Conservation (phyloP, 305 asterid genomes). For the Fraxinus sp. region DNA sequence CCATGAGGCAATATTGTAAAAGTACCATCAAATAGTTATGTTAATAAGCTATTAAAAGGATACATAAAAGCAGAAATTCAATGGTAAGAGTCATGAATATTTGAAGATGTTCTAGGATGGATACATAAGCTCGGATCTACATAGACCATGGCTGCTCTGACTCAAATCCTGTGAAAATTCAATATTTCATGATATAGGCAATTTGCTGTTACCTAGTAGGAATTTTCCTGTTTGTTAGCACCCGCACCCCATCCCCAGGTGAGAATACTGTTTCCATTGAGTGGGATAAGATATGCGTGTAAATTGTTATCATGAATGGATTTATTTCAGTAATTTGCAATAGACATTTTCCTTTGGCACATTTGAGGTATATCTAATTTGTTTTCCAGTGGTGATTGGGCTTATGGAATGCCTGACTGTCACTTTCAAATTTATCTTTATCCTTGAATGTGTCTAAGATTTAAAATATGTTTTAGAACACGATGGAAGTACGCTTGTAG, state of each 20-base stretch:
- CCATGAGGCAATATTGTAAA: neutral
- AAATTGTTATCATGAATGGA: conserved; percentile 5
- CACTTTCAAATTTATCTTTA: neutral
- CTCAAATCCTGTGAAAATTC: neutral
- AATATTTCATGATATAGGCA: neutral
- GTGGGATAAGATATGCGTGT: neutral
- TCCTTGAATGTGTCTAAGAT: conserved; percentile 10
- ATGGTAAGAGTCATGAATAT: neutral
- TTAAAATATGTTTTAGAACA: conserved; percentile 35
- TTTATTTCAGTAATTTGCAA: conserved; percentile 6
- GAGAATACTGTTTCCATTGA: neutral
- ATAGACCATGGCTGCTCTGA: neutral
- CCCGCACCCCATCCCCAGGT: neutral
- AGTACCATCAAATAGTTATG: neutral
- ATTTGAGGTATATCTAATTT: conserved; percentile 6
- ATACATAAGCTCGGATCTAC: neutral
- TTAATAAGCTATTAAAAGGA: neutral
- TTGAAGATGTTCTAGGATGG: neutral
- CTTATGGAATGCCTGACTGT: neutral
- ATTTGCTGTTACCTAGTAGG: neutral
- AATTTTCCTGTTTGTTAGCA: neutral
- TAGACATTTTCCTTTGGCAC: neutral
- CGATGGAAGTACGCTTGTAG: conserved; percentile 42
- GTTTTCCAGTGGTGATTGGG: neutral
- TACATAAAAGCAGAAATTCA: neutral